Percentiles rank a stretch among this genome's conserved stretches.
Evolutionary conservation across 192 early-diverging fungal genomes (phyloP).

Genomic region (Linnemannia zychae): DNA sequence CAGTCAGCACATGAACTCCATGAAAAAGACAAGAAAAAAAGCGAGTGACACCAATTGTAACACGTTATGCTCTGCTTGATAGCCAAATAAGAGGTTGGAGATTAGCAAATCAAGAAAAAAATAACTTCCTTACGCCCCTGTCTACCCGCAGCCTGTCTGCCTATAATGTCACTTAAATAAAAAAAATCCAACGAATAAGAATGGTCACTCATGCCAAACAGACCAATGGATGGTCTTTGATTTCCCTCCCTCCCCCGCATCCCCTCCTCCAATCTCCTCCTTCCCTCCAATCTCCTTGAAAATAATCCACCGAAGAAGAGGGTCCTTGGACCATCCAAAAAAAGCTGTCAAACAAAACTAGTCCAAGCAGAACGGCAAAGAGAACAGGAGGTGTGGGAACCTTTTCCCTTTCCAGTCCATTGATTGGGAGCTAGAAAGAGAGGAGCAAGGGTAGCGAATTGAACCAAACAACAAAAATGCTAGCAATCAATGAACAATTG

Average conservation of each 20-base stretch:
- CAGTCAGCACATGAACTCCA: not conserved
- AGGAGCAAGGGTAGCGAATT: too few species aligned
- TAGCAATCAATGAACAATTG: not conserved
- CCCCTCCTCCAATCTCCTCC: not conserved
- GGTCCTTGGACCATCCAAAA: too few species aligned
- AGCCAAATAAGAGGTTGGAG: too few species aligned
- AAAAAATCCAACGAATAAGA: not conserved
- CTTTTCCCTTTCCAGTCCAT: not conserved
- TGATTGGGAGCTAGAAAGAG: too few species aligned
- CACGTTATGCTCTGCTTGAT: not conserved
- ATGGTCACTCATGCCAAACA: not conserved
- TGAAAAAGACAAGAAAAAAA: not conserved
- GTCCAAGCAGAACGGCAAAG: not conserved
- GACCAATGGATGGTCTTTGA: not conserved
- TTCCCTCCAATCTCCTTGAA: not conserved
- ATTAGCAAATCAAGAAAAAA: not conserved
- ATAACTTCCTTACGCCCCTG: not conserved
- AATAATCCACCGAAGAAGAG: not conserved
- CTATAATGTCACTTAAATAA: not conserved
- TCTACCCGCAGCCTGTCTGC: not conserved
- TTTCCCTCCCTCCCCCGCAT: not conserved
- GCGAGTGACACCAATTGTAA: not conserved
- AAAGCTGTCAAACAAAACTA: too few species aligned
- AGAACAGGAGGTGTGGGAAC: not conserved
- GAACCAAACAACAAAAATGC: not conserved